These are phyloP conservation scores for Phalaenopsis aphrodite DNA, from an alignment of 106 monocot species.

Conservation along the genomic window DNA sequence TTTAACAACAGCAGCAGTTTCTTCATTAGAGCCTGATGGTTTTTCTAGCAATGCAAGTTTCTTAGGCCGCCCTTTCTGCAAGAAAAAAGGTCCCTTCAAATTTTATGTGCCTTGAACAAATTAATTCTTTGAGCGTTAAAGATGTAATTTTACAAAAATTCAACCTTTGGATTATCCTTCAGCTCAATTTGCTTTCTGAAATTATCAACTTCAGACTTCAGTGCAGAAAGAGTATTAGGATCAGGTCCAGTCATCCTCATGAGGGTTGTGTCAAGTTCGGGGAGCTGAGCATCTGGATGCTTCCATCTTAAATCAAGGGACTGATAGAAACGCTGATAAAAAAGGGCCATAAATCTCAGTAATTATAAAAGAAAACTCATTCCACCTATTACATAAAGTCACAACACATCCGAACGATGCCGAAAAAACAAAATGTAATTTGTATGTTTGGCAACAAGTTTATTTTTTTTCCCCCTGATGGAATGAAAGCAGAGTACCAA, in stretches of 20 bases:
- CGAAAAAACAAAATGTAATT: background rate
- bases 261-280: conserved; percentile 50
- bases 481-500: background rate
- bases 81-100: background rate
- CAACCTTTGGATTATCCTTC: conserved; percentile 84
- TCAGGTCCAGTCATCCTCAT: conserved; percentile 69
- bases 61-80: conserved; percentile 56
- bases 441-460: background rate
- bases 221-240: conserved; percentile 30
- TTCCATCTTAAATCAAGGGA: conserved; percentile 75
- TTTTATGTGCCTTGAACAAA: background rate
- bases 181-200: conserved; percentile 52
- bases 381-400: background rate
- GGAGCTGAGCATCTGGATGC: conserved; percentile 62
- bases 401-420: background rate
- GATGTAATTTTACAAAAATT: background rate
- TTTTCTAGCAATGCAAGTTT: conserved; percentile 28
- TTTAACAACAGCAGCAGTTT: conserved; percentile 11
- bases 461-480: background rate
- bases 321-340: conserved; percentile 69
- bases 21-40: conserved; percentile 20
- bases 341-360: background rate
- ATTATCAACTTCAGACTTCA: conserved; percentile 36
- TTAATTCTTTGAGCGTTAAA: background rate
- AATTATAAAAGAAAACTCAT: background rate